phyloP scores from a whole-genome alignment of 192 early-diverging fungal genomes.

The Backusella tarrabulga region DNA sequence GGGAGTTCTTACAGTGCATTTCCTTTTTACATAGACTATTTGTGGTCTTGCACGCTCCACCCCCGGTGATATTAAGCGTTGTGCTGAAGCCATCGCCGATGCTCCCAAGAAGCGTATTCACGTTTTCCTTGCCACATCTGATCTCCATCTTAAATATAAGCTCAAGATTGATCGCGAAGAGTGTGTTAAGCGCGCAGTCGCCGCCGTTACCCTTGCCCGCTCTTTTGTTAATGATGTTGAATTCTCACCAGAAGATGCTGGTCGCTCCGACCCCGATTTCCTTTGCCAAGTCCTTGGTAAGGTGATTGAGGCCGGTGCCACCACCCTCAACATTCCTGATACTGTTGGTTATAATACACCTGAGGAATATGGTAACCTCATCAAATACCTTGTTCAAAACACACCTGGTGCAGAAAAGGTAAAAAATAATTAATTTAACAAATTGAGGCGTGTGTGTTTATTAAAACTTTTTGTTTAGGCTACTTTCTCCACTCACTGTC shows the following conservation, averaged over 20 bases:
- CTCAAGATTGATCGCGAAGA: slow-evolving; percentile 86
- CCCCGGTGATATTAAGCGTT: slow-evolving; percentile 82
- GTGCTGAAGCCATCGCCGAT: slow-evolving; percentile 83
- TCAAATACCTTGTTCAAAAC: slow-evolving; percentile 77
- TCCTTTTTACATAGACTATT: slow-evolving; percentile 55
- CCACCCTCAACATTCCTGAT: slow-evolving; percentile 97
- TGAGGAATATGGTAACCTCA: slow-evolving; percentile 83
- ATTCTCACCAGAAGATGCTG: slow-evolving; percentile 95
- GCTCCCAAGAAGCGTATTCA: slow-evolving; percentile 91
- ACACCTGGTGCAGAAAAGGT: slow-evolving; percentile 70
- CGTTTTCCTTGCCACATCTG: slow-evolving; percentile 94
- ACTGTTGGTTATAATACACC: slow-evolving; percentile 97
- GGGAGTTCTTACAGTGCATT: neutral
- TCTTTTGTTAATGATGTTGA: slow-evolving; percentile 86
- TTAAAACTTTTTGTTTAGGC: slow-evolving; percentile 36
- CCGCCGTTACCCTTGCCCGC: slow-evolving; percentile 78
- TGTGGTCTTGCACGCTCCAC: slow-evolving; percentile 87
- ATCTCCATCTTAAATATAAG: slow-evolving; percentile 94
- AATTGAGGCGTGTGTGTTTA: neutral
- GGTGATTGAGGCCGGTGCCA: slow-evolving; percentile 89
- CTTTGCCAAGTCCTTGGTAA: slow-evolving; percentile 77
- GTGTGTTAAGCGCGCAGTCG: slow-evolving; percentile 78
- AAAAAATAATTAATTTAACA: neutral
- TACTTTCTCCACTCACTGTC: slow-evolving; percentile 95
- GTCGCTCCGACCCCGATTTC: slow-evolving; percentile 87